Percentiles rank a stretch among this genome's conserved stretches.
These are phyloP conservation scores for Podospora bellae-mahoneyi DNA, from an alignment of 495 filamentous ascomycete species.

Conservation along the genomic window DNA sequence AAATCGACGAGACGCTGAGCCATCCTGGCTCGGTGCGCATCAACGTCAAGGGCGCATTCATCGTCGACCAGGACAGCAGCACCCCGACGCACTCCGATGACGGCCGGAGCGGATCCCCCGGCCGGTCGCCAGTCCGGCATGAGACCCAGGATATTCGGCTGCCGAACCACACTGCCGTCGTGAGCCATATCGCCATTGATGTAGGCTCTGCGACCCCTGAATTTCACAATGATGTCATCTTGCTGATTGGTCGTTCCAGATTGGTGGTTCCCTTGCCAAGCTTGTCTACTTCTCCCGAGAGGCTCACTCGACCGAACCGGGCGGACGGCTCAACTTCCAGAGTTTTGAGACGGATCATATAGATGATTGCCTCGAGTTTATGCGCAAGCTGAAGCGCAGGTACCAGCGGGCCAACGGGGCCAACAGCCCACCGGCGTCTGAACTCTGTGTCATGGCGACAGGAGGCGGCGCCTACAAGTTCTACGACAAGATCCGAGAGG, in stretches of 20 bases:
- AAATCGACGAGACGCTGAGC: conserved; percentile 70
- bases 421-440: conserved; percentile 35
- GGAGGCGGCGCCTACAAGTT: conserved; percentile 94
- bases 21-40: conserved; percentile 86
- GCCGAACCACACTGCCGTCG: conserved; percentile 85
- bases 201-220: conserved; percentile 42
- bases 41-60: conserved; percentile 93
- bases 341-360: conserved; percentile 94
- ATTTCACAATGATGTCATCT: conserved; percentile 25
- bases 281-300: conserved; percentile 96
- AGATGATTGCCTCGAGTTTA: conserved; percentile 85
- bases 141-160: conserved; percentile 91
- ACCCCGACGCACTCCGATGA: conserved; percentile 55
- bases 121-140: conserved; percentile 56
- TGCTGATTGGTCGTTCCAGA: conserved; percentile 51
- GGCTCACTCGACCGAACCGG: conserved; percentile 68
- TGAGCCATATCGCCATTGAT: conserved; percentile 96
- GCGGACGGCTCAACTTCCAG: conserved; percentile 88
- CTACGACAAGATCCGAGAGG: conserved; percentile 81
- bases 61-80: conserved; percentile 71
- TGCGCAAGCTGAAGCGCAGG: conserved; percentile 74
- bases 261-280: conserved; percentile 92
- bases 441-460: conserved; percentile 87
- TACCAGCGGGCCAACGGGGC: conserved; percentile 70
- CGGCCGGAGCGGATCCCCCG: conserved; percentile 41